These are phyloP conservation scores for Verticillium zaregamsianum DNA, from an alignment of 2,329 filamentous ascomycete genomes.

Conservation along the genomic window DNA sequence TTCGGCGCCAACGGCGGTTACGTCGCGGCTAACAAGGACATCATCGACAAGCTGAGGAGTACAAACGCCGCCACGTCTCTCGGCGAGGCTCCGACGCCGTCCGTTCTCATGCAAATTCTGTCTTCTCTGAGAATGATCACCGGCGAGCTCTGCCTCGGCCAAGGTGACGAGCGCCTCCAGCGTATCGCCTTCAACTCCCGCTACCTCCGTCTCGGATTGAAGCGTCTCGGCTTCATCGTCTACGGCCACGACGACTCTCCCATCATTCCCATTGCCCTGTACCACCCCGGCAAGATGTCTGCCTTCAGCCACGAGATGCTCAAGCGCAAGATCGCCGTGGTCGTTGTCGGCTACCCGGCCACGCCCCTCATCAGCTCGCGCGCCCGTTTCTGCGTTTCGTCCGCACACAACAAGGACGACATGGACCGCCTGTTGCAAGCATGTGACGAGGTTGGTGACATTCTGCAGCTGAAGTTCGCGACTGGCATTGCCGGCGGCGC, in stretches of 20 bases:
- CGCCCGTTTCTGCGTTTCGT: constrained; percentile 91
- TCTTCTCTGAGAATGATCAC: constrained; percentile 83
- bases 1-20: constrained; percentile 98
- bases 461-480: constrained; percentile 95
- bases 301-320: constrained; percentile 99
- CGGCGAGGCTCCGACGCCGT: constrained; percentile 82
- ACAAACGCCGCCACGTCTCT: constrained; percentile 84
- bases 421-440: constrained; percentile 84
- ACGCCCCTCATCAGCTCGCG: constrained; percentile 93
- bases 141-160: constrained; percentile 81
- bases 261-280: constrained; percentile 90
- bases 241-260: constrained; percentile 98
- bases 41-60: constrained; percentile 86
- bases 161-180: constrained; percentile 93
- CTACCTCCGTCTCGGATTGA: constrained; percentile 94
- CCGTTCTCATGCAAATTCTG: constrained; percentile 86
- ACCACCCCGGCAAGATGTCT: constrained; percentile 98
- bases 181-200: constrained; percentile 97
- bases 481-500: constrained; percentile 89
- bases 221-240: constrained; percentile 93
- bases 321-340: constrained; percentile 93
- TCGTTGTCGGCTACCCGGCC: constrained; percentile 94
- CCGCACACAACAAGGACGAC: constrained; percentile 97
- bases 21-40: constrained; percentile 79
- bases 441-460: constrained; percentile 88